phyloP scores from a whole-genome alignment of 495 filamentous ascomycete genomes.

The Penicillium longicatenatum region DNA sequence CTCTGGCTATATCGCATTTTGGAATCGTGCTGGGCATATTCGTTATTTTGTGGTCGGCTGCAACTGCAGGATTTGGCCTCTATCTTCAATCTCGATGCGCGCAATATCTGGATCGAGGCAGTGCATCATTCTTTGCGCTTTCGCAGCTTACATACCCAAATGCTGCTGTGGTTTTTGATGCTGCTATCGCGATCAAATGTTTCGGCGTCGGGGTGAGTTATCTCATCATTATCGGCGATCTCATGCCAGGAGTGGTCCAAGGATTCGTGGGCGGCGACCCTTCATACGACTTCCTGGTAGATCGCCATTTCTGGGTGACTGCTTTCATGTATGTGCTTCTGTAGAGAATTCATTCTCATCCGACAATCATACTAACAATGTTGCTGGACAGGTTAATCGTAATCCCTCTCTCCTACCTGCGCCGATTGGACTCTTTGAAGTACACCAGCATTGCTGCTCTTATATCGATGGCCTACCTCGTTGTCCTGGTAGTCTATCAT shows the following conservation, averaged over 20 bases:
- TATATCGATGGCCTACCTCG: slow-evolving; percentile 89
- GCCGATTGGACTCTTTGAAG: slow-evolving; percentile 89
- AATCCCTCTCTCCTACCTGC: slow-evolving; percentile 90
- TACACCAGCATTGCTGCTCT: slow-evolving; percentile 94
- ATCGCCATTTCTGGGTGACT: slow-evolving; percentile 97
- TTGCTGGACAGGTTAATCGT: slow-evolving; percentile 70
- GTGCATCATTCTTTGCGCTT: slow-evolving; percentile 83
- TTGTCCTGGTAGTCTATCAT: slow-evolving; percentile 88
- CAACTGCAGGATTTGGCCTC: slow-evolving; percentile 86
- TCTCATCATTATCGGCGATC: slow-evolving; percentile 95
- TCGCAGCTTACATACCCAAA: slow-evolving; percentile 97
- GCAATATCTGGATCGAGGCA: slow-evolving; percentile 84
- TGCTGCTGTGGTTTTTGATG: slow-evolving; percentile 93
- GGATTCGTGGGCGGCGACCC: slow-evolving; percentile 67
- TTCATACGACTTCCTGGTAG: slow-evolving; percentile 70
- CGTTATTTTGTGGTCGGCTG: slow-evolving; percentile 87
- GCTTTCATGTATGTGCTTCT: slow-evolving; percentile 74
- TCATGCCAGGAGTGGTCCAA: slow-evolving; percentile 92
- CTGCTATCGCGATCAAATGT: slow-evolving; percentile 95
- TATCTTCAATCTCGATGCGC: slow-evolving; percentile 94
- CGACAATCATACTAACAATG: not conserved
- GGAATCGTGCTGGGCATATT: slow-evolving; percentile 79
- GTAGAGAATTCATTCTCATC: not conserved
- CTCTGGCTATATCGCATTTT: slow-evolving; percentile 88
- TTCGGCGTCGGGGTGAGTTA: slow-evolving; percentile 97